A percentile compares a stretch with the other conserved stretches of the same genome.
Evolutionary conservation across 225 moss, liverwort and hornwort genomes (phyloP).

Genomic region (Thuidium tamariscinum): DNA sequence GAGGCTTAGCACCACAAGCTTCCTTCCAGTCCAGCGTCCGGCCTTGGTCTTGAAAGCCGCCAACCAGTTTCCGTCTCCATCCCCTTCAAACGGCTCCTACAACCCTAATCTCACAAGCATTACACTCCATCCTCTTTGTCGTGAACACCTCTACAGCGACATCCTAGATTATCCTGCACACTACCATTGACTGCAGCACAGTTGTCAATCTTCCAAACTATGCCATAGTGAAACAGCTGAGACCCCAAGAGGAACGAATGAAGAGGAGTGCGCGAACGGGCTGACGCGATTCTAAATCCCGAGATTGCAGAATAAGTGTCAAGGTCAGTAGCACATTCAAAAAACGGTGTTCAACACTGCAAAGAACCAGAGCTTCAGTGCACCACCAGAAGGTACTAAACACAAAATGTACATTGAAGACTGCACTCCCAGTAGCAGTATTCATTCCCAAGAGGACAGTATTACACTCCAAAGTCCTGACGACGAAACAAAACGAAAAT

Average conservation of each 20-base stretch:
- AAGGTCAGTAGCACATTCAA: neutral
- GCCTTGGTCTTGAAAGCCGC: conserved; percentile 22
- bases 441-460: neutral
- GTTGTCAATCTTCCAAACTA: neutral
- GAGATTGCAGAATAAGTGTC: neutral
- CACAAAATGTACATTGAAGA: neutral
- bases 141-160: neutral
- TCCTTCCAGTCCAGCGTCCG: conserved; percentile 14
- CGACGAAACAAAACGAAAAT: neutral
- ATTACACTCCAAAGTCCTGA: neutral
- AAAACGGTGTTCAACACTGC: neutral
- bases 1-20: conserved; percentile 36
- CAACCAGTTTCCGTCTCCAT: conserved; percentile 38
- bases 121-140: neutral
- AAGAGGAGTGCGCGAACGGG: neutral
- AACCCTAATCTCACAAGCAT: conserved; percentile 6
- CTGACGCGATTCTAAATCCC: neutral
- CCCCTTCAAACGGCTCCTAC: conserved; percentile 36
- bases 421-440: neutral
- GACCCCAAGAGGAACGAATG: neutral
- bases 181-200: neutral
- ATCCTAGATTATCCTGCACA: neutral
- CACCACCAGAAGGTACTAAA: neutral
- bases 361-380: neutral
- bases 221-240: neutral